Conservation (phyloP, 305 asterid species). For the Ajuga reptans region DNA sequence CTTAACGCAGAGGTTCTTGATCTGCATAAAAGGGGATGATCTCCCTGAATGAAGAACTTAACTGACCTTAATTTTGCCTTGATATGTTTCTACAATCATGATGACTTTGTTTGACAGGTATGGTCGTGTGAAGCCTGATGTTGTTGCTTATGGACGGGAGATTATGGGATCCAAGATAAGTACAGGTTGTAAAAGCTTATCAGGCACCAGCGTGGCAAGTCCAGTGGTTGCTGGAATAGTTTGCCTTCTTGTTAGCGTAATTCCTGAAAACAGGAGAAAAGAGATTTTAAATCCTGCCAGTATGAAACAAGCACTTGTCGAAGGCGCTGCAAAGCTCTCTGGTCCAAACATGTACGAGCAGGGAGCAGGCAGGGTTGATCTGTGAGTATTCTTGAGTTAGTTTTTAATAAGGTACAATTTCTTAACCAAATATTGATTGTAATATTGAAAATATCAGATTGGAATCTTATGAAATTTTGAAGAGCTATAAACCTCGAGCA, state of each 20-base stretch:
- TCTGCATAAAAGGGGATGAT: slow-evolving; percentile 4
- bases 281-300: slow-evolving; percentile 82
- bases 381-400: slow-evolving; percentile 56
- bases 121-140: slow-evolving; percentile 96
- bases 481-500: slow-evolving; percentile 87
- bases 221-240: slow-evolving; percentile 99
- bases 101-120: slow-evolving; percentile 47
- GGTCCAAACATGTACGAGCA: slow-evolving; percentile 97
- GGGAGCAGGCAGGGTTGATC: slow-evolving; percentile 98
- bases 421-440: slow-evolving; percentile 23
- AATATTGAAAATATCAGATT: slow-evolving; percentile 46
- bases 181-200: slow-evolving; percentile 96
- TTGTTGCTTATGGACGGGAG: slow-evolving; percentile 97
- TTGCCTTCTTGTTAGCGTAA: slow-evolving; percentile 86
- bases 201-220: slow-evolving; percentile 98
- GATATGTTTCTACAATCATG: slow-evolving; percentile 20
- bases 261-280: slow-evolving; percentile 74
- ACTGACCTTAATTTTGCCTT: slow-evolving; percentile 10
- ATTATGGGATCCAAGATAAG: slow-evolving; percentile 97
- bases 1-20: not conserved
- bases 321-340: slow-evolving; percentile 93
- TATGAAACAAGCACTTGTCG: slow-evolving; percentile 94
- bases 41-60: slow-evolving; percentile 9
- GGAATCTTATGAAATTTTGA: slow-evolving; percentile 77
- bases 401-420: slow-evolving; percentile 21